Base-by-base conservation (phyloP, 1,139 yeast genomes). In the Pichia sp. region DNA sequence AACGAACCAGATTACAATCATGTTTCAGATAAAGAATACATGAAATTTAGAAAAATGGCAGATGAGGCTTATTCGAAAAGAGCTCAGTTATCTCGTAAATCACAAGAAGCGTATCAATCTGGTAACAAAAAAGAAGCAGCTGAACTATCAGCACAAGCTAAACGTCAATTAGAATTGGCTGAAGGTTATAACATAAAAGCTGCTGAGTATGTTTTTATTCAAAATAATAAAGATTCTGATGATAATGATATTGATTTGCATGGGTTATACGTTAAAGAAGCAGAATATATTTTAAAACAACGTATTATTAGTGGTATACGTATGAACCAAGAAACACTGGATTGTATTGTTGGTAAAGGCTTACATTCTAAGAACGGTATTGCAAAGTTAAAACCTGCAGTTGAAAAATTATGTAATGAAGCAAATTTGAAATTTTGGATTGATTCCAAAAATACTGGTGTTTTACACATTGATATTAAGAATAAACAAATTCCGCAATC, bases 291-390 rank as follows among this genome's bases (percentile, higher is more conserved):
- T 43, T 70, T 90, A 54, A 86, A 82, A 55, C 77, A 76, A 50
- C 73, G 97, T 47, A 76, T 92, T 43, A 72, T 75, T n/a, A 80
- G 80, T 30, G 86, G 81, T 46, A 70, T 77, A 22, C 66, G 70
- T 38, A 74, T 86, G 39, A 70, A 76, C 49, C 95, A 87, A 59
- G 57, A 70, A 2, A 67, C 65, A 40, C 54, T 75, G 40, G 71
- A 73, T 48, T 87, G 87, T 22, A 90, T 92, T 60, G 97, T 89
- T 10, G 97, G 97, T n/a, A 90, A 90, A 64, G 98, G 97, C 11
- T 61, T 80, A 42, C 97, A 92, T 62, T 86, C 96, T 0, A 71
- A 74, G 41, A 70, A 80, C 54, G 95, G 95, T 30, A 76, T 87
- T 41, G 92, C 96, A 41, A 90, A 89, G 64, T 67, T 92, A 55